phyloP scores from a whole-genome alignment of 345 rosid species.

The Populus davidiana region DNA sequence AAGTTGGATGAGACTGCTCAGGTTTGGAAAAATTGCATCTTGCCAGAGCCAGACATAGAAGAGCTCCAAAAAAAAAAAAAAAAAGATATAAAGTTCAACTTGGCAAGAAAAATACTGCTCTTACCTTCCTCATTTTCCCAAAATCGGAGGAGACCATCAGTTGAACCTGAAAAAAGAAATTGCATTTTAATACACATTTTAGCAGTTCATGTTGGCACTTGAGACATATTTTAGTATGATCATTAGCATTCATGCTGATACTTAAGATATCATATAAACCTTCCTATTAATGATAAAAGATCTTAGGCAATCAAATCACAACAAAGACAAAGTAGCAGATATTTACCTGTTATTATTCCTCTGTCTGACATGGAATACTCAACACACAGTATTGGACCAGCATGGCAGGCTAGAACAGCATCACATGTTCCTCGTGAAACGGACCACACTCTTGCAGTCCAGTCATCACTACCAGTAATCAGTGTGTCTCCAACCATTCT shows the following conservation, averaged over 20 bases:
- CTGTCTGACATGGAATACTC: conserved; percentile 76
- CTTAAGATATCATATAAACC: neutral
- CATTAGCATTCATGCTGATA: neutral
- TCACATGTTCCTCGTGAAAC: conserved; percentile 87
- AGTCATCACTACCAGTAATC: conserved; percentile 96
- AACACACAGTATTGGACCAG: conserved; percentile 80
- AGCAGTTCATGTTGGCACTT: neutral
- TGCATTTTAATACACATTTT: conserved; percentile 15
- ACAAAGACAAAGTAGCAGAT: neutral
- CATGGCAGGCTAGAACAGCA: conserved; percentile 94
- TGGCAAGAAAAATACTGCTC: conserved; percentile 12
- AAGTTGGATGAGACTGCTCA: neutral
- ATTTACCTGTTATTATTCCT: conserved; percentile 92
- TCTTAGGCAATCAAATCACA: neutral
- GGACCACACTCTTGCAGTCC: conserved; percentile 99
- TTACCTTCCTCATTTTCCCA: conserved; percentile 96
- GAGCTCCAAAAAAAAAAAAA: neutral
- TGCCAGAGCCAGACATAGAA: neutral
- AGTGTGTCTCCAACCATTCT: conserved; percentile 96
- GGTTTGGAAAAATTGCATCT: conserved; percentile 2
- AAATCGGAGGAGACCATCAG: conserved; percentile 95
- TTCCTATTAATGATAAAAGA: no score
- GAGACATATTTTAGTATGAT: neutral
- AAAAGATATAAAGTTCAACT: neutral
- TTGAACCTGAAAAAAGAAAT: conserved; percentile 64